Conservation (phyloP, 257 asterid species). For the Striga asiatica region DNA sequence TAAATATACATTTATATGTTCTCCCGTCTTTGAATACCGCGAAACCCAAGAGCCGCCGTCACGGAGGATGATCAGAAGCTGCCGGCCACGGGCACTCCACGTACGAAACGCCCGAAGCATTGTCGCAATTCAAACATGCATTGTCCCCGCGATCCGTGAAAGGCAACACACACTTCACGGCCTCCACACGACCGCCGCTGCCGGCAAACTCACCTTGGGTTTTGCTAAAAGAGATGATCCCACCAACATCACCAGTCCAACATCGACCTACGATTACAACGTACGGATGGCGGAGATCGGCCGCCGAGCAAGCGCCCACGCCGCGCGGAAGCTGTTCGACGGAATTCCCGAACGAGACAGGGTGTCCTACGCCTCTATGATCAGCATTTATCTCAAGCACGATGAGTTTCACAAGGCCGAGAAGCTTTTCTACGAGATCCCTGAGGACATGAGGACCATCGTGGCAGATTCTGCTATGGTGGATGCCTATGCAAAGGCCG, state of each 20-base stretch:
- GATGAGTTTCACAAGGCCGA: constrained; percentile 39
- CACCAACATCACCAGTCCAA: not conserved
- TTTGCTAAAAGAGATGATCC: not conserved
- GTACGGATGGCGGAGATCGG: constrained; percentile 28
- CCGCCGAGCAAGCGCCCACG: constrained; percentile 27
- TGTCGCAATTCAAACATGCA: not conserved
- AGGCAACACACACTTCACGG: constrained; percentile 3
- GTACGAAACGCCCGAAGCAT: not conserved
- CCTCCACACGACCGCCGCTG: constrained; percentile 12
- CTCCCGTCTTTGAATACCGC: too few relatives aligned
- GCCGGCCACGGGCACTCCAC: constrained; percentile 5
- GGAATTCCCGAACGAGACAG: constrained; percentile 40
- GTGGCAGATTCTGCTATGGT: constrained; percentile 62
- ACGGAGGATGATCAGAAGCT: constrained; percentile 15
- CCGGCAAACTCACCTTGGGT: not conserved
- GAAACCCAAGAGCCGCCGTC: constrained; percentile 14
- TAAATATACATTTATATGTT: too few relatives aligned
- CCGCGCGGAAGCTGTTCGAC: constrained; percentile 34
- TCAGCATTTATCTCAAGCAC: constrained; percentile 38
- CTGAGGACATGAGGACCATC: constrained; percentile 33
- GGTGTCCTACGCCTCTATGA: constrained; percentile 43
- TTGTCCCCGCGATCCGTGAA: not conserved
- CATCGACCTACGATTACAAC: constrained; percentile 22
- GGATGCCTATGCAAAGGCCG: constrained; percentile 48
- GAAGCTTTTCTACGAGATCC: constrained; percentile 27